Evolutionary conservation across 2,329 filamentous ascomycete species (phyloP).

Genomic region (Xylaria sp.): DNA sequence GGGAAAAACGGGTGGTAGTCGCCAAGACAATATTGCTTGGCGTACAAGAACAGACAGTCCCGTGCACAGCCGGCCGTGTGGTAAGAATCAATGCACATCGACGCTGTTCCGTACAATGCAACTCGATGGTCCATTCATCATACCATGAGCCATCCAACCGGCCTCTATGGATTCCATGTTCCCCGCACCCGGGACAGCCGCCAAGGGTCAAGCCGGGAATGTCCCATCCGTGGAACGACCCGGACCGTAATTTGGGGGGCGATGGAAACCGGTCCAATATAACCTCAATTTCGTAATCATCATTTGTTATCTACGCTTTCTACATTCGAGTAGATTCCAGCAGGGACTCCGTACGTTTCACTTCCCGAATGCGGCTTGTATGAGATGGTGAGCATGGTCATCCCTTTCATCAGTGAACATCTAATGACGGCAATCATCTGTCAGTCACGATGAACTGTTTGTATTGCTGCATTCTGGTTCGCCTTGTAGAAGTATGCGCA

Average conservation of each 20-base stretch:
- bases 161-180: constrained; percentile 3
- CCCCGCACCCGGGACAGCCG: neutral
- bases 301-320: neutral
- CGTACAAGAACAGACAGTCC: neutral
- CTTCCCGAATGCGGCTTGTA: neutral
- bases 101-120: constrained; percentile 1
- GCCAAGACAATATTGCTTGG: constrained; percentile 10
- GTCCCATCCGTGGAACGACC: constrained; percentile 9
- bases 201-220: neutral
- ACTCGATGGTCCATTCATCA: constrained; percentile 15
- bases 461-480: neutral
- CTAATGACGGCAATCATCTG: neutral
- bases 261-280: neutral
- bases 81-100: neutral
- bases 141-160: constrained; percentile 1
- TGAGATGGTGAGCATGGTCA: neutral
- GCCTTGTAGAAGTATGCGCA: too few relatives aligned
- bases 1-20: constrained; percentile 3
- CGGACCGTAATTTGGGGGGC: neutral
- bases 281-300: neutral
- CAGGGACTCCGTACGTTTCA: neutral
- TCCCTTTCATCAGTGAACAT: neutral
- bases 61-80: neutral
- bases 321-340: neutral
- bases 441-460: neutral